A percentile compares a stretch with the other conserved stretches of the same genome.
Conservation (phyloP, 129 eudicot species). For the Chrysanthemum lavandulifolium region DNA sequence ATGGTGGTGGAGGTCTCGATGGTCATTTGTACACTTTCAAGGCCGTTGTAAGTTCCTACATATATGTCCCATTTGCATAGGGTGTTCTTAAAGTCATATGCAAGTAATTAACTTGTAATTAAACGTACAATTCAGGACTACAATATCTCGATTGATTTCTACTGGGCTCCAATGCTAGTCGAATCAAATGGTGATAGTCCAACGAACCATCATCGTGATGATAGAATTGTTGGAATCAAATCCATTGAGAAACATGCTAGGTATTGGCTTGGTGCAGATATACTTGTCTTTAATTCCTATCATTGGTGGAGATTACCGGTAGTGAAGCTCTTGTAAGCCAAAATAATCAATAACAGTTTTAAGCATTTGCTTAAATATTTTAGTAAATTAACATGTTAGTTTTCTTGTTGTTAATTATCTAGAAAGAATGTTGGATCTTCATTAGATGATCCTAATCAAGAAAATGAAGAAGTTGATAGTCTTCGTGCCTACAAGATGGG, state of each 20-base stretch:
- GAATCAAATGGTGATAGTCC: conserved; percentile 69
- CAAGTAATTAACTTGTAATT: neutral
- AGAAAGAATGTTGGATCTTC: conserved; percentile 37
- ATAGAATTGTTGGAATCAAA: conserved; percentile 44
- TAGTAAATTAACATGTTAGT: neutral
- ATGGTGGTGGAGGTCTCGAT: conserved; percentile 36
- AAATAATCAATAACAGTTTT: neutral
- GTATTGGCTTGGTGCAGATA: conserved; percentile 56
- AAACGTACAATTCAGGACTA: conserved; percentile 39
- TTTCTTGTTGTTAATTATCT: neutral
- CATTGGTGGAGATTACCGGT: conserved; percentile 57
- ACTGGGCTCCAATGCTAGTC: conserved; percentile 73
- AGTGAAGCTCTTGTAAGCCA: conserved; percentile 51
- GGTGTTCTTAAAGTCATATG: neutral
- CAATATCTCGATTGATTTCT: conserved; percentile 55
- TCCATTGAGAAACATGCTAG: conserved; percentile 56
- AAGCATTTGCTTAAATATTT: neutral
- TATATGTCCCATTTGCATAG: neutral
- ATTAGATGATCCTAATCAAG: conserved; percentile 31
- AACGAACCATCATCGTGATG: conserved; percentile 35
- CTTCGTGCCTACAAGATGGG: conserved; percentile 50
- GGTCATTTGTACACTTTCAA: conserved; percentile 46
- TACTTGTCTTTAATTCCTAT: conserved; percentile 56
- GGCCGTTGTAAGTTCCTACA: conserved; percentile 37
- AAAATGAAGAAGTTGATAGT: conserved; percentile 46